Base-by-base conservation (phyloP, 345 rosid species). In the Psidium guajava region DNA sequence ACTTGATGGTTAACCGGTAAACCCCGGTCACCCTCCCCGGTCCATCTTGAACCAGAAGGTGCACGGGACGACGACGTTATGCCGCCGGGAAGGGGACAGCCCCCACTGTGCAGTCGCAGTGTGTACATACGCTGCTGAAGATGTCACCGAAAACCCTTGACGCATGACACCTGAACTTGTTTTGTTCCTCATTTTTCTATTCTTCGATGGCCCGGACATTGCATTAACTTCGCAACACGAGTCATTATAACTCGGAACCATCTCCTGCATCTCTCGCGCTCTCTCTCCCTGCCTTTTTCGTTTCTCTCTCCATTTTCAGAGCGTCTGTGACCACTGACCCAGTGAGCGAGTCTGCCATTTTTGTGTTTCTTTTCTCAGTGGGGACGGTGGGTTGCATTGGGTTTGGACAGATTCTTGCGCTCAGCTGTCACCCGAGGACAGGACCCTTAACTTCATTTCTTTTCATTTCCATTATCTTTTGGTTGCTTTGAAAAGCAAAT, bases 391-490 rank as follows among this genome's bases (percentile, higher is more conserved):
- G 80, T 69, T 8, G 80, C 24, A 47, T 36, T 10, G 80, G 77
- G 80, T 21, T 69, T 36, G 61, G 22, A 56, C 73, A 56, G 81
- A 85, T 85, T 85, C 87, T 85, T 21, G 87, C 83, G 83, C 87
- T 85, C 82, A 20, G 47, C 18, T 54, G 85, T 58, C 44, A 21
- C 16, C 24, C 77, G 18, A 8, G 47, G 10, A 69, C 80, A 69
- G 80, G 47, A 51, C 53, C 89, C 81, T 82, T 32, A 81, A 20
- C 83, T 73, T 61, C 84, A 11, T 24, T 22, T 49, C 36, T 32
- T 40, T 18, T 74, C 16, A 36, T 32, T 14, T 50, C 59, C n/a
- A 20, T 50, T 54, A 36, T 77, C 80, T 20, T 16, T 49, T 50
- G 47, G 57, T 25, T 82, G 11, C 85, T 81, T 53, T 47, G 24